phyloP scores from a whole-genome alignment of 192 early-diverging fungal species.

The Powellomyces hirtus region DNA sequence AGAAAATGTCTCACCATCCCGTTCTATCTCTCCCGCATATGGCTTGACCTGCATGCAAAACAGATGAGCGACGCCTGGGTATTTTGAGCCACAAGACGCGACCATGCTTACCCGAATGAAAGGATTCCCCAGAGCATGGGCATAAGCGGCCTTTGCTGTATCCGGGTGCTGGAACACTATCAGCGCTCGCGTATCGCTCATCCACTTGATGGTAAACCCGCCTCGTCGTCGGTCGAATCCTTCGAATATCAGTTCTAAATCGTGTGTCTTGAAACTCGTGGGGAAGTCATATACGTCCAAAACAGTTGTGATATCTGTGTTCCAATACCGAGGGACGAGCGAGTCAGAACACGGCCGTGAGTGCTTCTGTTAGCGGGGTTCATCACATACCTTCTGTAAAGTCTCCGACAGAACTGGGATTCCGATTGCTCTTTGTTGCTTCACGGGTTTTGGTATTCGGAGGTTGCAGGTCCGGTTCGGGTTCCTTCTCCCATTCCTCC shows the following conservation, averaged over 20 bases:
- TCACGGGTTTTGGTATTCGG: neutral
- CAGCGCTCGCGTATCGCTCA: conserved; percentile 66
- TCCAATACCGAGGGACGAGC: neutral
- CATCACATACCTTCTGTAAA: neutral
- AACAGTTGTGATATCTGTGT: neutral
- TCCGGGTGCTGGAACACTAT: conserved; percentile 67
- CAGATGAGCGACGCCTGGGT: neutral
- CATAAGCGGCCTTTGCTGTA: conserved; percentile 29
- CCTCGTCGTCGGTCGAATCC: conserved; percentile 55
- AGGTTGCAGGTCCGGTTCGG: neutral
- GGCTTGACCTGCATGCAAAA: conserved; percentile 63
- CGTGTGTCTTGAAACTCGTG: conserved; percentile 62
- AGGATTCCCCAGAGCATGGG: conserved; percentile 14
- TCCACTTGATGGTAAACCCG: conserved; percentile 72
- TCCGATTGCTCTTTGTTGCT: neutral
- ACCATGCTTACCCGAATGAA: conserved; percentile 23
- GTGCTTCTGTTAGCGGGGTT: neutral
- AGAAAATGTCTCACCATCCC: neutral
- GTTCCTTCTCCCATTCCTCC: neutral
- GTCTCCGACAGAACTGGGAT: neutral
- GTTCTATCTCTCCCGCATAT: conserved; percentile 53
- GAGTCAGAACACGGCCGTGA: neutral
- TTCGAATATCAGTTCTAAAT: conserved; percentile 66
- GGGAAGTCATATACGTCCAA: conserved; percentile 39
- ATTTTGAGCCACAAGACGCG: neutral